A percentile compares a stretch with the other conserved stretches of the same genome.
phyloP scores from a whole-genome alignment of 495 filamentous ascomycete genomes.

The Hyaloscypha hepaticicola region DNA sequence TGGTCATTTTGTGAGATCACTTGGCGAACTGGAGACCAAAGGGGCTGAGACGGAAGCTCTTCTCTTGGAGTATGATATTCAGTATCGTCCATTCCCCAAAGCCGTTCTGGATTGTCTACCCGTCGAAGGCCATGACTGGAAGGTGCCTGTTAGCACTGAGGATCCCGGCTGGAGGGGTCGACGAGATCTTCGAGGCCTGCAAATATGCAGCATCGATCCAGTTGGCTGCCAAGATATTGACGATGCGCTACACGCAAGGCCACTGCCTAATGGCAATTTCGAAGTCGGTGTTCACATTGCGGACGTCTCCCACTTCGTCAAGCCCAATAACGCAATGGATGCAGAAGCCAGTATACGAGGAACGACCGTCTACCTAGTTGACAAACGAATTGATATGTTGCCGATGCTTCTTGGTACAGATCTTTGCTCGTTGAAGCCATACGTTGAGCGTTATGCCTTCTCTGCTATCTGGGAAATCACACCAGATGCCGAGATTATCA shows the following conservation, averaged over 20 bases:
- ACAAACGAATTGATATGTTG: slow-evolving; percentile 99
- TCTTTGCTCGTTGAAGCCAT: slow-evolving; percentile 93
- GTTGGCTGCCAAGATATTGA: slow-evolving; percentile 97
- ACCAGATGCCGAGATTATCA: slow-evolving; percentile 79
- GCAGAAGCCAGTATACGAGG: slow-evolving; percentile 87
- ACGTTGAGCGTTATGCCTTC: slow-evolving; percentile 96
- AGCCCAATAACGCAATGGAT: slow-evolving; percentile 96
- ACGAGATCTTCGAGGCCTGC: slow-evolving; percentile 76
- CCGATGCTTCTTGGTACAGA: slow-evolving; percentile 94
- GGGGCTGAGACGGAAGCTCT: slow-evolving; percentile 94
- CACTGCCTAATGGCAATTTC: slow-evolving; percentile 87
- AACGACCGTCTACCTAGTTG: slow-evolving; percentile 95
- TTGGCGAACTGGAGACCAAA: slow-evolving; percentile 93
- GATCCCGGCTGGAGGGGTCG: slow-evolving; percentile 84
- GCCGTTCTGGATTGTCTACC: slow-evolving; percentile 92
- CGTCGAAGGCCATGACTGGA: slow-evolving; percentile 90
- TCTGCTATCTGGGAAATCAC: slow-evolving; percentile 94
- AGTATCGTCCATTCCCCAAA: slow-evolving; percentile 96
- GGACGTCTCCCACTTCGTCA: slow-evolving; percentile 97
- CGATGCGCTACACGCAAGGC: slow-evolving; percentile 86
- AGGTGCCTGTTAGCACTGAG: slow-evolving; percentile 70
- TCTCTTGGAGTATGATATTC: slow-evolving; percentile 92
- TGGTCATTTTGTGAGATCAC: slow-evolving; percentile 89
- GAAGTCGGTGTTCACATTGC: slow-evolving; percentile 99
- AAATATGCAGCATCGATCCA: slow-evolving; percentile 97